These are phyloP conservation scores for Pythium chondricola DNA, from an alignment of 352 stramenopile species.

Conservation along the genomic window DNA sequence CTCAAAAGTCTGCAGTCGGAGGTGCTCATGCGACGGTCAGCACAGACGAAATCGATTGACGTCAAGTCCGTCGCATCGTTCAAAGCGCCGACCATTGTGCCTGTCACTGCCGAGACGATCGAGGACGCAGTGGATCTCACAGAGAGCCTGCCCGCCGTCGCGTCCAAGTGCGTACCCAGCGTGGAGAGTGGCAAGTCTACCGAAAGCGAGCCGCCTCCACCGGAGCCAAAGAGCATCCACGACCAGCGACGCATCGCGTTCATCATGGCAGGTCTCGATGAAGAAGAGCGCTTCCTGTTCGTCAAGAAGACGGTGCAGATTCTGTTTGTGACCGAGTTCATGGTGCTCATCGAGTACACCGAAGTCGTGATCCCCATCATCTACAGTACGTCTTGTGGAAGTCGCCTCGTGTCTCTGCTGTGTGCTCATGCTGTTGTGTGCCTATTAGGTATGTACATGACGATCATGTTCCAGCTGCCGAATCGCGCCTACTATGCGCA, in stretches of 20 bases:
- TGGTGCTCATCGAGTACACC: conserved; percentile 25
- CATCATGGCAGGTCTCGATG: neutral
- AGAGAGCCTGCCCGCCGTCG: neutral
- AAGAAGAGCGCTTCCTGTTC: neutral
- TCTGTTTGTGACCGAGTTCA: conserved; percentile 25
- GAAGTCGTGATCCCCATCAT: conserved; percentile 28
- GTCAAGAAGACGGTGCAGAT: conserved; percentile 11
- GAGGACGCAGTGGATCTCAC: neutral
- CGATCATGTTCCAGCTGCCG: conserved; percentile 16
- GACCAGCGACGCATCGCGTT: neutral
- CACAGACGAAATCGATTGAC: neutral
- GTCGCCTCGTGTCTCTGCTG: neutral
- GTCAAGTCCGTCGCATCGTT: neutral
- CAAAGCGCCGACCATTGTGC: neutral
- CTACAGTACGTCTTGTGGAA: conserved; percentile 9
- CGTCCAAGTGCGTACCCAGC: neutral
- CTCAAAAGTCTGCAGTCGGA: neutral
- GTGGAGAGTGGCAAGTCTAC: no score
- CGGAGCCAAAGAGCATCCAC: neutral
- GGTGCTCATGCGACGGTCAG: neutral
- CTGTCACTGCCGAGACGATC: neutral
- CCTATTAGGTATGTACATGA: conserved; percentile 4
- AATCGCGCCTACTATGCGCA: conserved; percentile 21
- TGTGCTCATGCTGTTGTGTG: neutral
- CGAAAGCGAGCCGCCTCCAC: no score